A percentile compares a stretch with the other conserved stretches of the same genome.
phyloP scores from a whole-genome alignment of 805 yeast genomes.

The Starmerella scarabaei region DNA sequence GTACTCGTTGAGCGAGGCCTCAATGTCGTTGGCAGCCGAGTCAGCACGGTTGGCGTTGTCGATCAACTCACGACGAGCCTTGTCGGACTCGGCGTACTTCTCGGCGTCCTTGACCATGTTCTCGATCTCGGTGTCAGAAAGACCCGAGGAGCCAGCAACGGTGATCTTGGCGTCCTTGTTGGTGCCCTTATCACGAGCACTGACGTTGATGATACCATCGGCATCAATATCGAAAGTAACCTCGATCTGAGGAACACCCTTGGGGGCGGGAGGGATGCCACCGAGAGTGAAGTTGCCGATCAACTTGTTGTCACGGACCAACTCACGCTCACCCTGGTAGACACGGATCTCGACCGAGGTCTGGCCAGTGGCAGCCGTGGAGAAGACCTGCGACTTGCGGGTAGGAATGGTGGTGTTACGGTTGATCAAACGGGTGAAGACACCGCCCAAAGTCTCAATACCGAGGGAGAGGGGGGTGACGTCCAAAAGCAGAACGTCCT shows the following conservation, averaged over 20 bases:
- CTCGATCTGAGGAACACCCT: conserved; percentile 89
- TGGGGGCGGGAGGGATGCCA: conserved; percentile 92
- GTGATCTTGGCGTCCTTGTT: conserved; percentile 91
- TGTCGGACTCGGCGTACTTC: conserved; percentile 75
- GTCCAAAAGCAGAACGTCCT: conserved; percentile 79
- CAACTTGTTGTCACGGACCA: conserved; percentile 93
- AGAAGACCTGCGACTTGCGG: conserved; percentile 90
- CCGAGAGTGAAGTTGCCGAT: conserved; percentile 92
- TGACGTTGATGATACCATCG: conserved; percentile 91
- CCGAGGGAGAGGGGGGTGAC: conserved; percentile 85
- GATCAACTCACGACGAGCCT: conserved; percentile 70
- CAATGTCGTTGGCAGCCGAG: conserved; percentile 76
- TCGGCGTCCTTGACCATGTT: conserved; percentile 85
- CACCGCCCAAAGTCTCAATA: conserved; percentile 97
- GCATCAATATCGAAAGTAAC: conserved; percentile 95
- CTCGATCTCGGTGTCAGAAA: conserved; percentile 80
- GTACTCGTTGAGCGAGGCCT: conserved; percentile 68
- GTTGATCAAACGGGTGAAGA: conserved; percentile 79
- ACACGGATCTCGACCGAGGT: conserved; percentile 95
- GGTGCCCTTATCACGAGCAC: conserved; percentile 86
- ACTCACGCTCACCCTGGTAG: conserved; percentile 98
- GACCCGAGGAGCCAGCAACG: conserved; percentile 91
- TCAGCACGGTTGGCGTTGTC: conserved; percentile 79
- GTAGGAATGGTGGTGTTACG: conserved; percentile 96
- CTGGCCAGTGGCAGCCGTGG: conserved; percentile 93